These are phyloP conservation scores for Brassica incana DNA, from an alignment of 345 rosid genomes.

Conservation along the genomic window DNA sequence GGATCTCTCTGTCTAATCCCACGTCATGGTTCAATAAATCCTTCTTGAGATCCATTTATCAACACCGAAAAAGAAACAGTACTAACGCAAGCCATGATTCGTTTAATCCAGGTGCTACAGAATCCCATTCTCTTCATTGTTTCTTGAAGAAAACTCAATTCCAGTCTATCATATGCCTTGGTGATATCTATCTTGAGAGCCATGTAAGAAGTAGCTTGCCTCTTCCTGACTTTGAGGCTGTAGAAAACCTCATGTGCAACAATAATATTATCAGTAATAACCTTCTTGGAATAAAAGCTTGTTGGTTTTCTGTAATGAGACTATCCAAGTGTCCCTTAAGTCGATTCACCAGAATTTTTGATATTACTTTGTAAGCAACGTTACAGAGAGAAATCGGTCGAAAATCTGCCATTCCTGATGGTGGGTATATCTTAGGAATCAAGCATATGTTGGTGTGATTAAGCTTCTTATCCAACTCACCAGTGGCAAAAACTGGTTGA, in stretches of 20 bases:
- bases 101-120: neutral
- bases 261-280: neutral
- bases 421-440: too few relatives aligned
- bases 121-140: neutral
- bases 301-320: neutral
- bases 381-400: too few relatives aligned
- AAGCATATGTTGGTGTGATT: too few relatives aligned
- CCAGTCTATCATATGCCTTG: neutral
- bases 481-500: too few relatives aligned
- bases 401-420: too few relatives aligned
- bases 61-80: neutral
- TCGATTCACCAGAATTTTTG: too few relatives aligned
- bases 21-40: neutral
- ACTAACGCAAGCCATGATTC: neutral
- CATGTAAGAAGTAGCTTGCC: neutral
- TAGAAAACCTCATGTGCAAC: neutral
- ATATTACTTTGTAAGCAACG: too few relatives aligned
- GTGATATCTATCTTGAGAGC: neutral
- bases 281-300: neutral
- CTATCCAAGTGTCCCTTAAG: too few relatives aligned
- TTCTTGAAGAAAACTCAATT: neutral
- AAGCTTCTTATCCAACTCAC: too few relatives aligned
- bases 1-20: neutral
- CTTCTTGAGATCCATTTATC: neutral
- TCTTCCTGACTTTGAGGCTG: neutral